A percentile compares a stretch with the other conserved stretches of the same genome.
Conservation (phyloP, 2,329 filamentous ascomycete genomes). For the Zymoseptoria brevis region DNA sequence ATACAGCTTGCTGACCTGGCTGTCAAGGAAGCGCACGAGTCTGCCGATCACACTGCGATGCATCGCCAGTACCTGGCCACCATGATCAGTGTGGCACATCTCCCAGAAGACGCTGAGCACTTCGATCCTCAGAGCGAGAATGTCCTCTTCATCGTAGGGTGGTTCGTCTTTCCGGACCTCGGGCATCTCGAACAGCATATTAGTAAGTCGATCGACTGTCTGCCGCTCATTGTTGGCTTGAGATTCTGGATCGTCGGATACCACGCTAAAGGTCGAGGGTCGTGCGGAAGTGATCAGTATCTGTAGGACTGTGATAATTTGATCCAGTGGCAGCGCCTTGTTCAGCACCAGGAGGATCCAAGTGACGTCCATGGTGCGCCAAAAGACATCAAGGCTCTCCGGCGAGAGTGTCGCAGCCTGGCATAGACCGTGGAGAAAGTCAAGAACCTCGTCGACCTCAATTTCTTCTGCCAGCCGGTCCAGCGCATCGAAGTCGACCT, state of each 20-base stretch:
- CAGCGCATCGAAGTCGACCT: conserved; percentile 24
- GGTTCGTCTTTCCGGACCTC: conserved; percentile 35
- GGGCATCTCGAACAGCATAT: conserved; percentile 52
- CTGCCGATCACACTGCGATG: conserved; percentile 66
- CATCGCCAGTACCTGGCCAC: conserved; percentile 55
- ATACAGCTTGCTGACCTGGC: conserved; percentile 59
- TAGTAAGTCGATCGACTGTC: conserved; percentile 56
- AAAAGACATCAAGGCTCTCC: conserved; percentile 47
- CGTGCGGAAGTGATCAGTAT: conserved; percentile 61
- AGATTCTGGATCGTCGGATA: conserved; percentile 41
- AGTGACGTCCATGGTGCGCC: conserved; percentile 59
- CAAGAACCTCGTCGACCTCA: conserved; percentile 55
- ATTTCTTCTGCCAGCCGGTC: conserved; percentile 50
- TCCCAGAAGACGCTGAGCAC: conserved; percentile 43
- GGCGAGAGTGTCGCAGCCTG: conserved; percentile 44
- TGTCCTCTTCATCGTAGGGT: conserved; percentile 32
- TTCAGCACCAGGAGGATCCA: conserved; percentile 61
- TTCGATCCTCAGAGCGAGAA: conserved; percentile 40
- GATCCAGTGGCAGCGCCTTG: conserved; percentile 54
- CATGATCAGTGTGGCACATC: conserved; percentile 56
- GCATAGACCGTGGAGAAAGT: conserved; percentile 55
- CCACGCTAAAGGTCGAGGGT: conserved; percentile 57
- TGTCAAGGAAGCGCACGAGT: conserved; percentile 66
- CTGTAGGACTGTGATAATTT: conserved; percentile 57
- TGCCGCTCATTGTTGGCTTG: conserved; percentile 32